phyloP scores from a whole-genome alignment of 2,329 filamentous ascomycete genomes.

The Penicillium sp. region DNA sequence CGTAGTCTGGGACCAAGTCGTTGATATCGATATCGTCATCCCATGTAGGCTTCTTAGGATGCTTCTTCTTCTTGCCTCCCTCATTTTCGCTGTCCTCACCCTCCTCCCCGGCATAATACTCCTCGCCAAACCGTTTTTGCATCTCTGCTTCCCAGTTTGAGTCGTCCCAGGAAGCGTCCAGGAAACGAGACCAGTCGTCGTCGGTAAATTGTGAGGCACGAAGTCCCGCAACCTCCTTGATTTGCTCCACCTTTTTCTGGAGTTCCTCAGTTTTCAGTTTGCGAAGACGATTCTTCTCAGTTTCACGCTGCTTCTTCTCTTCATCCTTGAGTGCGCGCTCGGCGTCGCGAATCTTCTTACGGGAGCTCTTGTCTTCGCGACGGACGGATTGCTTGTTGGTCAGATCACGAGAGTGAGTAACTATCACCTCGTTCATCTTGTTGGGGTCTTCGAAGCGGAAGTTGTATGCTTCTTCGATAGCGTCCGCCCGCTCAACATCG shows the following conservation, averaged over 20 bases:
- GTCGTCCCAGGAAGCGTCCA: constrained; percentile 87
- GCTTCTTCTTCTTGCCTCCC: constrained; percentile 56
- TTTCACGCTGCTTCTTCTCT: constrained; percentile 71
- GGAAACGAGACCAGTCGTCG: constrained; percentile 78
- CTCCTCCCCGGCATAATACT: constrained; percentile 69
- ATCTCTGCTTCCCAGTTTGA: constrained; percentile 89
- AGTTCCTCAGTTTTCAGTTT: constrained; percentile 90
- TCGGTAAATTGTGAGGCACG: constrained; percentile 66
- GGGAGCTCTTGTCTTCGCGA: constrained; percentile 73
- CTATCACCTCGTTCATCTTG: constrained; percentile 82
- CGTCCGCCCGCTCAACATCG: constrained; percentile 72
- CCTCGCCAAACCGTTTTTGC: constrained; percentile 80
- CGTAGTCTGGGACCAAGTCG: constrained; percentile 83
- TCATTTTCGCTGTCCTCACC: constrained; percentile 56
- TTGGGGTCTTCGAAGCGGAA: constrained; percentile 90
- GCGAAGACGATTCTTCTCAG: constrained; percentile 78
- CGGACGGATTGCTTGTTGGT: constrained; percentile 80
- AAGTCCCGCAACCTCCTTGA: constrained; percentile 84
- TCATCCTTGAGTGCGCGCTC: constrained; percentile 76
- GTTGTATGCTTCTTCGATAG: constrained; percentile 92
- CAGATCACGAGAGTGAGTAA: constrained; percentile 85
- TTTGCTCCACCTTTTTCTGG: constrained; percentile 79
- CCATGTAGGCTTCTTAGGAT: constrained; percentile 81
- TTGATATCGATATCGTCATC: constrained; percentile 98
- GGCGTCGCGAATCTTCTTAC: constrained; percentile 75